Conservation (phyloP, 192 early-diverging fungal genomes). For the Diversispora eburnea region DNA sequence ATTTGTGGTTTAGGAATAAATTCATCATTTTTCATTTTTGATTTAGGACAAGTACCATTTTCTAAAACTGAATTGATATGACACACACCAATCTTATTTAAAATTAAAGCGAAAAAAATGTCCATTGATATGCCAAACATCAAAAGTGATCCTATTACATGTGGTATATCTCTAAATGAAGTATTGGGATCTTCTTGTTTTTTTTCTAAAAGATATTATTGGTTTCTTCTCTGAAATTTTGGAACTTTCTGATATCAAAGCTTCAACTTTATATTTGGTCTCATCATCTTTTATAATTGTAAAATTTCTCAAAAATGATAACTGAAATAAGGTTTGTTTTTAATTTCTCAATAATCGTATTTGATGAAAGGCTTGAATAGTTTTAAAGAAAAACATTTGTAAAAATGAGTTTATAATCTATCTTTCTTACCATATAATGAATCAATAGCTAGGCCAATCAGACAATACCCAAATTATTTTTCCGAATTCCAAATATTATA, state of each 20-base stretch:
- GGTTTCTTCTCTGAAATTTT: background rate
- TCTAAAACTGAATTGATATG: background rate
- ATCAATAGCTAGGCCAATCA: too few species aligned
- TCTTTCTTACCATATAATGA: too few species aligned
- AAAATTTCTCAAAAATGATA: conserved; percentile 11
- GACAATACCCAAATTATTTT: too few species aligned
- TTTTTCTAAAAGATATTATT: background rate
- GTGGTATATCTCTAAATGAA: background rate
- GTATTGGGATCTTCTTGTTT: background rate
- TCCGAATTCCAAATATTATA: too few species aligned
- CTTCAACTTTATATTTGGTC: background rate
- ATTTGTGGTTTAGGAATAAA: conserved; percentile 5
- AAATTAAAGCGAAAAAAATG: background rate
- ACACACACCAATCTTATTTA: background rate
- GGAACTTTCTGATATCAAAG: background rate
- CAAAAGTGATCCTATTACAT: background rate
- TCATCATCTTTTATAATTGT: background rate
- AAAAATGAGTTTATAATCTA: too few species aligned
- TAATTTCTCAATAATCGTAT: background rate
- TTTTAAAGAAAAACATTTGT: too few species aligned
- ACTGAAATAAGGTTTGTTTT: conserved; percentile 4
- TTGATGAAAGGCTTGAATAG: background rate
- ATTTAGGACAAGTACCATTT: conserved; percentile 12
- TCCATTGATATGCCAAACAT: background rate
- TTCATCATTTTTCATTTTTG: background rate